Percentiles rank a stretch among this genome's conserved stretches.
These are phyloP conservation scores for Ophiostoma populinum DNA, from an alignment of 2,329 filamentous ascomycete species.

Conservation along the genomic window DNA sequence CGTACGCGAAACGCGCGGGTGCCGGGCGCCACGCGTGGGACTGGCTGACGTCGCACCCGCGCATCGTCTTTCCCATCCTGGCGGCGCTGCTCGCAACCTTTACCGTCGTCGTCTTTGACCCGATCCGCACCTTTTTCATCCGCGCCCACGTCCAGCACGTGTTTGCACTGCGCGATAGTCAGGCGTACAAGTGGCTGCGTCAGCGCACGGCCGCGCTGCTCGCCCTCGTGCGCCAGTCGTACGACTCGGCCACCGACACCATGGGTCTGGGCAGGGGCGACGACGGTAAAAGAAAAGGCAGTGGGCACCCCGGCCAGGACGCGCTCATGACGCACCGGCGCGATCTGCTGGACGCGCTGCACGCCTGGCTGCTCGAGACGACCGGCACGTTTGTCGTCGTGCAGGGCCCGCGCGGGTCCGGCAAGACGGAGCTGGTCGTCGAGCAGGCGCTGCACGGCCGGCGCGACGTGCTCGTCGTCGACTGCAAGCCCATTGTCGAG, in stretches of 20 bases:
- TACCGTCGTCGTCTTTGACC: slow-evolving; percentile 83
- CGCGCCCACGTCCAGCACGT: slow-evolving; percentile 69
- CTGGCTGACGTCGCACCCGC: slow-evolving; percentile 72
- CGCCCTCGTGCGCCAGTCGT: slow-evolving; percentile 24
- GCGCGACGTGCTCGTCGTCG: slow-evolving; percentile 65
- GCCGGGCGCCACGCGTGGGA: slow-evolving; percentile 59
- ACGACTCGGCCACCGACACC: slow-evolving; percentile 39
- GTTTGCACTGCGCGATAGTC: slow-evolving; percentile 56
- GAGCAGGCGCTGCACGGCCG: slow-evolving; percentile 66
- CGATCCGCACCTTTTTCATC: slow-evolving; percentile 85
- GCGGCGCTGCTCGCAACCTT: slow-evolving; percentile 68
- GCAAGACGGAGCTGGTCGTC: slow-evolving; percentile 74
- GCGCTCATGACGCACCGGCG: slow-evolving; percentile 81
- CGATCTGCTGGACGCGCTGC: slow-evolving; percentile 63
- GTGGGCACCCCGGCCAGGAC: slow-evolving; percentile 36
- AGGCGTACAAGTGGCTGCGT: slow-evolving; percentile 65
- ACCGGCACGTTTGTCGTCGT: slow-evolving; percentile 86
- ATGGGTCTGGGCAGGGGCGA: slow-evolving; percentile 37
- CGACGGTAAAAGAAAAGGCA: background rate
- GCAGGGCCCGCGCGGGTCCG: slow-evolving; percentile 79
- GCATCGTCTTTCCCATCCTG: slow-evolving; percentile 69
- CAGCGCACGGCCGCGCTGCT: slow-evolving; percentile 51
- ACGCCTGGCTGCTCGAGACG: slow-evolving; percentile 74
- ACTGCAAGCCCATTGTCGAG: slow-evolving; percentile 88
- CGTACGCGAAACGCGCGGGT: slow-evolving; percentile 67